Evolutionary conservation across 1,284 basidiomycete genomes (phyloP), one percentile per base, ranked within the genome.

Genomic region (Fomitopsis betulina): DNA sequence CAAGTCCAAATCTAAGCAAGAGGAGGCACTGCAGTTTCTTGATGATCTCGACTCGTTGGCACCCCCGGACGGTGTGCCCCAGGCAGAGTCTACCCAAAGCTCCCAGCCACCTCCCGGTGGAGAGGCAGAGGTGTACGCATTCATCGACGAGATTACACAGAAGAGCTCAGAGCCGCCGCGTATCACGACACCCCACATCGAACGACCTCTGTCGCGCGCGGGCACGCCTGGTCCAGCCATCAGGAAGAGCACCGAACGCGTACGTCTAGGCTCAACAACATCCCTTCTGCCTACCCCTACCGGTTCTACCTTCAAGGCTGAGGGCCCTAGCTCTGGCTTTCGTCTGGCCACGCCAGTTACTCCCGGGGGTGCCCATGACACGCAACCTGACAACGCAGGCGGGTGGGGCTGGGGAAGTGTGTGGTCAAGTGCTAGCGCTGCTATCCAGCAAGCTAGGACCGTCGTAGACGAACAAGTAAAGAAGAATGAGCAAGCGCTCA

Each of bases 391-490:
- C 69, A 75, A 72, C 68, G 62, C 54, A 3, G 78, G 76, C 19
- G 71, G 76, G 5, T 91, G 89, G 87, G 89, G 87, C 35, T 92
- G 90, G 91, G 86, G 91, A 3, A 88, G 79, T 42, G 91, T 95
- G 25, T 98, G 95, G 95, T 87, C 78, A 1, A 87, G 84, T 39
- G 95, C 95, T 37, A 89, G 88, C 37, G 84, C 86, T 32, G 94
- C 91, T n/a, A 79, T 96, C 27, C 89, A 94, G 70, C 90, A 94
- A 68, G 94, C 95, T 1, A 86, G 82, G 71, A 80, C 83, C 25
- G 93, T 85, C n/a, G 94, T 96, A 2, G 94, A 96, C 64, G 93
- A 96, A 71, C 91, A 92, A 69, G 91, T 94, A 49, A 91, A 91
- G 75, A 87, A 85, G 73, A 89, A 88, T 62, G 90, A 92, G 64